Base-by-base conservation (phyloP, 257 asterid genomes). In the Primulina eburnea region DNA sequence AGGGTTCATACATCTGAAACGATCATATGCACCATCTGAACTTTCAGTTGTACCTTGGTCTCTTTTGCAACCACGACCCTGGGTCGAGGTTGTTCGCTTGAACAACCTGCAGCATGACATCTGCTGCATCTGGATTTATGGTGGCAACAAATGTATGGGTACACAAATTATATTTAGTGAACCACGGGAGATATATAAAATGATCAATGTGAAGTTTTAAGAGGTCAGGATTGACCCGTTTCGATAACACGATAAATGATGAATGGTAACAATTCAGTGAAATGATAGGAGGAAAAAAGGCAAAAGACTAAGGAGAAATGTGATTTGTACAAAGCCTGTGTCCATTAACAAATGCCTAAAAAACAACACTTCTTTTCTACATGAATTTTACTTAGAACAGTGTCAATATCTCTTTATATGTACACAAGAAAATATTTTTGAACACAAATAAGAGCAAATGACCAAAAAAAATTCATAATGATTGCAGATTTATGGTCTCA, bases 51-150 rank as follows among this genome's bases (percentile, higher is more conserved):
- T n/a, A n/a, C n/a, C n/a, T n/a, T n/a, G n/a, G n/a, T n/a, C n/a
- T n/a, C n/a, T n/a, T n/a, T n/a, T n/a, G n/a, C n/a, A n/a, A n/a
- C n/a, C n/a, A n/a, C n/a, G n/a, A n/a, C n/a, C n/a, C n/a, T n/a
- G n/a, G n/a, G n/a, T n/a, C n/a, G n/a, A n/a, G n/a, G n/a, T n/a
- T n/a, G n/a, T n/a, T n/a, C n/a, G 6, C 11, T 9, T 8, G 47
- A 37, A 37, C 88, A 65, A 83, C 81, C 70, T 75, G 82, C 73
- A 81, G 86, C 73, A 79, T 83, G 83, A 82, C 90, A 56, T 83
- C 86, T 67, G 79, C 33, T 67, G 84, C 86, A 53, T 76, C 73
- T 17, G 83, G 78, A 10, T 74, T 80, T 64, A 76, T 73, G 57
- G 73, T 79, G 4, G 70, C 88, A 17, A 82, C 86, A 28, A 77